These are phyloP conservation scores for Phlebopus sp. DNA, from an alignment of 1,284 basidiomycete species.

Conservation along the genomic window DNA sequence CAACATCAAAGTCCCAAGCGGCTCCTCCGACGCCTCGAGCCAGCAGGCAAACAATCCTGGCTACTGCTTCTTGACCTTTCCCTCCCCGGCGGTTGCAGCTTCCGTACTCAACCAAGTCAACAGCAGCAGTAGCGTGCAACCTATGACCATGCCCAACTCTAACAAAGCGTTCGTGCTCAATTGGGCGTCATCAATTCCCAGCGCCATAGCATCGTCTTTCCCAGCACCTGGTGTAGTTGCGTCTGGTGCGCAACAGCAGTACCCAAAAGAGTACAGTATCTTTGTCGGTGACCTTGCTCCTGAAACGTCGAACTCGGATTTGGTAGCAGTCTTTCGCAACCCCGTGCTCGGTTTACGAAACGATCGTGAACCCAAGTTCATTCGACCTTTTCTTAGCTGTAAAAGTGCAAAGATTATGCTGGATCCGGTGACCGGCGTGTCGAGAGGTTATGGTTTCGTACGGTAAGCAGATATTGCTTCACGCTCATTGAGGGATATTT, in stretches of 20 bases:
- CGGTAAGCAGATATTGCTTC: conserved; percentile 44
- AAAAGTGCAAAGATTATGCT: conserved; percentile 94
- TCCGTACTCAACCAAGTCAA: conserved; percentile 71
- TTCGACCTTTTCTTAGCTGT: conserved; percentile 82
- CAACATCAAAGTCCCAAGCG: conserved; percentile 66
- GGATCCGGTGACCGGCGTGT: conserved; percentile 85
- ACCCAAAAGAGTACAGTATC: conserved; percentile 83
- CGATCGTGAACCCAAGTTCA: conserved; percentile 79
- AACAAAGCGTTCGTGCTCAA: conserved; percentile 70
- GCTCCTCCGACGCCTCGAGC: conserved; percentile 56
- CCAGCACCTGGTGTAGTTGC: conserved; percentile 34
- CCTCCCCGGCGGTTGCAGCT: conserved; percentile 66
- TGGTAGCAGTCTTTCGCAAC: conserved; percentile 85
- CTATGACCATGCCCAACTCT: conserved; percentile 77
- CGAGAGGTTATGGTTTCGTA: conserved; percentile 87
- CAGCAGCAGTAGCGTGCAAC: conserved; percentile 39
- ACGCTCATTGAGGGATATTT: neutral
- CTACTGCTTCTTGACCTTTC: conserved; percentile 85
- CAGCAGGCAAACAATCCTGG: conserved; percentile 77
- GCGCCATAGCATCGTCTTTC: conserved; percentile 38
- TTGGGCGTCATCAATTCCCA: conserved; percentile 72
- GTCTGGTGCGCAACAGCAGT: conserved; percentile 49
- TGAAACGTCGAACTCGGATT: conserved; percentile 85
- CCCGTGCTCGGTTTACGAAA: conserved; percentile 78
- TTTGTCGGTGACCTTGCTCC: conserved; percentile 90